phyloP scores from a whole-genome alignment of 106 monocot species.

The Allium sativum region DNA sequence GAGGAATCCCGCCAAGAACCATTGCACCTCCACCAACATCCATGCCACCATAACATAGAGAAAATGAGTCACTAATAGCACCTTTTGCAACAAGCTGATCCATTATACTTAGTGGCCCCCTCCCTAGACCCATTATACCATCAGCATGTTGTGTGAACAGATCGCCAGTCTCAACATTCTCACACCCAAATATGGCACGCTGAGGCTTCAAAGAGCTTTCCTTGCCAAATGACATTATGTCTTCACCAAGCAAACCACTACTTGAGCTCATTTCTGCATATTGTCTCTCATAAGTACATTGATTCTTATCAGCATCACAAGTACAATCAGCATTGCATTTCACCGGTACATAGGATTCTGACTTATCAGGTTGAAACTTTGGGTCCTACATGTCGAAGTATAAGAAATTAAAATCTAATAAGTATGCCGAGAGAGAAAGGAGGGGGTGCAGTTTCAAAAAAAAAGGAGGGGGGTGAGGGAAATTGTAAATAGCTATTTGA shows the following conservation, averaged over 20 bases:
- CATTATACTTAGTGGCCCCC: conserved; percentile 82
- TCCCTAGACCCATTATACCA: conserved; percentile 93
- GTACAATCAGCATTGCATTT: conserved; percentile 56
- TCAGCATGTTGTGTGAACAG: conserved; percentile 88
- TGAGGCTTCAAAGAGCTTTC: conserved; percentile 63
- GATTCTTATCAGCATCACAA: conserved; percentile 58
- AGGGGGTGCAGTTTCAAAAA: too few species aligned
- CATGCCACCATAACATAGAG: conserved; percentile 96
- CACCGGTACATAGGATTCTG: conserved; percentile 68
- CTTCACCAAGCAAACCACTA: conserved; percentile 86
- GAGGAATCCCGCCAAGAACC: conserved; percentile 78
- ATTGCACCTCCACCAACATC: conserved; percentile 92
- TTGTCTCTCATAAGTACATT: conserved; percentile 76
- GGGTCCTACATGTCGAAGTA: conserved; percentile 45
- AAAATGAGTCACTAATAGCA: conserved; percentile 80
- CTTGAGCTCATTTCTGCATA: conserved; percentile 98
- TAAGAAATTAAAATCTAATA: too few species aligned
- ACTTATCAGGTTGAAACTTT: conserved; percentile 68
- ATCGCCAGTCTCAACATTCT: conserved; percentile 87
- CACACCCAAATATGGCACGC: conserved; percentile 80
- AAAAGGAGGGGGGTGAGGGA: too few species aligned
- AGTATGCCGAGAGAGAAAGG: too few species aligned
- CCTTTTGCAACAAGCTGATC: conserved; percentile 92
- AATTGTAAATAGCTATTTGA: not conserved
- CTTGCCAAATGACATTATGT: conserved; percentile 73